Percentiles rank a stretch among this genome's conserved stretches.
These are phyloP conservation scores for Nakazawaea holstii DNA, from an alignment of 805 yeast species.

Conservation along the genomic window DNA sequence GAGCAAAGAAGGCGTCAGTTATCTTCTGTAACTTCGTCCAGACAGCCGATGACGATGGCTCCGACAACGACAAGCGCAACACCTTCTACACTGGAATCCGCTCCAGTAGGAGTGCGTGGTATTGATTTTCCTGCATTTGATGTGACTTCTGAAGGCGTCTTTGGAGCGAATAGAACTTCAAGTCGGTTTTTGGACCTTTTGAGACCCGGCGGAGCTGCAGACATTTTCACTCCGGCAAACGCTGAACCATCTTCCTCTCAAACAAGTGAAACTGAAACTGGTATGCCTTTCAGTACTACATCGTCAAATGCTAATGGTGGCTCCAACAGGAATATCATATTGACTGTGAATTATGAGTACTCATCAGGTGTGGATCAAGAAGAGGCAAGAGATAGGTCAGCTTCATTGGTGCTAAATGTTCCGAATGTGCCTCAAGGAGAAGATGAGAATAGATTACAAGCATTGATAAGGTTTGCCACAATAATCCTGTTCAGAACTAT, in stretches of 20 bases:
- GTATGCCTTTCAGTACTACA: neutral
- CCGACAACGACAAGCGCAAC: neutral
- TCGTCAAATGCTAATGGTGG: neutral
- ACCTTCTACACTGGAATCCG: neutral
- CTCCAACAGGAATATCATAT: constrained; percentile 29
- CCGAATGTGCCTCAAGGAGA: constrained; percentile 60
- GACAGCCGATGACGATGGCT: neutral
- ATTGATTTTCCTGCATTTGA: constrained; percentile 31
- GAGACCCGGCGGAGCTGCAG: constrained; percentile 16
- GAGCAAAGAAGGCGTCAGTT: constrained; percentile 6
- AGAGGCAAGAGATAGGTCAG: constrained; percentile 30
- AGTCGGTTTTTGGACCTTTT: constrained; percentile 19
- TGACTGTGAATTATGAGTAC: constrained; percentile 34
- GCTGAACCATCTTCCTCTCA: neutral
- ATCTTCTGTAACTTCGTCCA: neutral
- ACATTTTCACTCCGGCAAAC: neutral
- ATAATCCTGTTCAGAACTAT: constrained; percentile 64
- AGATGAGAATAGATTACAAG: constrained; percentile 56
- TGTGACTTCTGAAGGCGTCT: constrained; percentile 26
- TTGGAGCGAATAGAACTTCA: constrained; percentile 18
- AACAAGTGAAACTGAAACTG: neutral
- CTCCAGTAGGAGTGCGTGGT: constrained; percentile 22
- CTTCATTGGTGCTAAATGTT: constrained; percentile 56
- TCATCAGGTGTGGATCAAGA: constrained; percentile 15
- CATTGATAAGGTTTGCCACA: constrained; percentile 61